phyloP scores from a whole-genome alignment of 768 basidiomycete species.

The Pleurotus salmoneostramineus region DNA sequence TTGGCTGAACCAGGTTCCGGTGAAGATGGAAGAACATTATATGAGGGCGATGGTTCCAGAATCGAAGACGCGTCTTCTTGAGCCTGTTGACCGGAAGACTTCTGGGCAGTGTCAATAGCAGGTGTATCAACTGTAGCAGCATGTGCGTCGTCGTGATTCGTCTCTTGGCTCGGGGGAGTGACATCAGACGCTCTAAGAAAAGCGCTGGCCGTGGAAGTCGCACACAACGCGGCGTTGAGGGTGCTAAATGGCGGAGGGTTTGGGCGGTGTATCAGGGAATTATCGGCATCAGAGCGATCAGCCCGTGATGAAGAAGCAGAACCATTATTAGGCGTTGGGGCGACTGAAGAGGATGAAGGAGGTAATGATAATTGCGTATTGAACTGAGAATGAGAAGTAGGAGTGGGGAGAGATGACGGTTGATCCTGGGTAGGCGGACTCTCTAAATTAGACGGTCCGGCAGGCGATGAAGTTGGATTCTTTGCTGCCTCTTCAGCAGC shows the following conservation, averaged over 20 bases:
- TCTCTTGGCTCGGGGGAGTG: slow-evolving; percentile 5
- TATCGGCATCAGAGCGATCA: slow-evolving; percentile 1
- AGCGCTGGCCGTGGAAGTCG: slow-evolving; percentile 43
- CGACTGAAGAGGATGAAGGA: slow-evolving; percentile 4
- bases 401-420: slow-evolving; percentile 16
- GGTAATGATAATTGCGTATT: slow-evolving; percentile 1
- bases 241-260: slow-evolving; percentile 42
- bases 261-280: slow-evolving; percentile 17
- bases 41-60: too few species aligned
- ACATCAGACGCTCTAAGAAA: slow-evolving; percentile 24
- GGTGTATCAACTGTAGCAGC: neutral
- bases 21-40: too few species aligned
- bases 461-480: slow-evolving; percentile 16
- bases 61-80: too few species aligned
- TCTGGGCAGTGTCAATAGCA: neutral
- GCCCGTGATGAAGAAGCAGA: slow-evolving; percentile 4
- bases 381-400: slow-evolving; percentile 18
- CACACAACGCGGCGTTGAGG: slow-evolving; percentile 38
- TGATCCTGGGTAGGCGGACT: slow-evolving; percentile 18
- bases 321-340: slow-evolving; percentile 7
- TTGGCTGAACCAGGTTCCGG: neutral
- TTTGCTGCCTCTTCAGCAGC: slow-evolving; percentile 34
- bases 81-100: neutral
- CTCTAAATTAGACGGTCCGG: slow-evolving; percentile 30
- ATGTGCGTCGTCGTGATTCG: neutral